Evolutionary conservation across 768 basidiomycete species (phyloP).

Genomic region (Rhodotorula paludigena): DNA sequence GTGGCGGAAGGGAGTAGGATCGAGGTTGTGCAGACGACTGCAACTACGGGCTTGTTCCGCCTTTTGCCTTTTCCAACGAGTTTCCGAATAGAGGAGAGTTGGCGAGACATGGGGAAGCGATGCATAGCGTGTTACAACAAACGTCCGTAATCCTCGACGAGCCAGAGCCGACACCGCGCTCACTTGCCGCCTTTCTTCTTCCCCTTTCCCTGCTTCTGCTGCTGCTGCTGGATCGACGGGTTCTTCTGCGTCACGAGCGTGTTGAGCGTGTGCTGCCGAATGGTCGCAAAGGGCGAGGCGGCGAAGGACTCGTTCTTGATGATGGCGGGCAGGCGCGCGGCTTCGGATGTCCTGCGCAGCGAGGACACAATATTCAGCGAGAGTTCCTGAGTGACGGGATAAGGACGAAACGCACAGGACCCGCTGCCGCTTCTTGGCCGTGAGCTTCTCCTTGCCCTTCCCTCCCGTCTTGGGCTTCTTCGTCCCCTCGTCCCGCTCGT

Average conservation of each 20-base stretch:
- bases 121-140: neutral
- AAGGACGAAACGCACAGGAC: slow-evolving; percentile 25
- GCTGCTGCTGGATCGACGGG: neutral
- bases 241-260: slow-evolving; percentile 24
- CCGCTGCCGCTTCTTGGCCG: slow-evolving; percentile 34
- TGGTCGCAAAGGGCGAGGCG: slow-evolving; percentile 39
- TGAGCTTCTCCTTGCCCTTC: slow-evolving; percentile 37
- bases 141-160: neutral
- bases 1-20: too few species aligned
- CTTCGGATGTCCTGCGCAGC: slow-evolving; percentile 25
- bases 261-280: slow-evolving; percentile 39
- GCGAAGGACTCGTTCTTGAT: slow-evolving; percentile 36
- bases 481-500: neutral
- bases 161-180: neutral
- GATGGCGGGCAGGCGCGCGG: slow-evolving; percentile 36
- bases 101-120: neutral
- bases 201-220: neutral
- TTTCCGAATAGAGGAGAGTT: neutral
- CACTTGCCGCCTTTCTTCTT: neutral
- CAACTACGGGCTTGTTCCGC: neutral
- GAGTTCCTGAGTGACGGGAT: neutral
- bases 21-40: too few species aligned
- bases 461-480: slow-evolving; percentile 8
- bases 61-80: neutral
- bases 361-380: neutral